A percentile compares a stretch with the other conserved stretches of the same genome.
Conservation (phyloP, 768 basidiomycete species). For the Austroboletus festivus region DNA sequence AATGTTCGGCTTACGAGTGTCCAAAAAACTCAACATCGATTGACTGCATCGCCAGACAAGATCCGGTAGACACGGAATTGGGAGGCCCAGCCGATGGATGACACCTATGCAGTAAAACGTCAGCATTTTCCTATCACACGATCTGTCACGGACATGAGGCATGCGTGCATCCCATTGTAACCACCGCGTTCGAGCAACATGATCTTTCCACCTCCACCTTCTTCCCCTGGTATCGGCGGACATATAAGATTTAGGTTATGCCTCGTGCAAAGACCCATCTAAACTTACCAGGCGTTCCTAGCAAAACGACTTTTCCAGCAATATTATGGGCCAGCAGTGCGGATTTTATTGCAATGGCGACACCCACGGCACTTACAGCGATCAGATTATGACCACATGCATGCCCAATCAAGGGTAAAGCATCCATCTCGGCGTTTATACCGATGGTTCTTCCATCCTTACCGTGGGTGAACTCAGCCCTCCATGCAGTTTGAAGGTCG, state of each 20-base stretch:
- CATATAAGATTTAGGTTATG: constrained; percentile 4
- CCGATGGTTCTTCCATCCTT: constrained; percentile 64
- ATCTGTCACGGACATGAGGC: constrained; percentile 56
- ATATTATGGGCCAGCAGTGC: constrained; percentile 62
- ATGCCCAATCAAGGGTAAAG: constrained; percentile 53
- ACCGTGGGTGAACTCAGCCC: constrained; percentile 64
- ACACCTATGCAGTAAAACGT: constrained; percentile 49
- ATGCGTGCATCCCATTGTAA: constrained; percentile 78
- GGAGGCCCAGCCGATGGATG: constrained; percentile 62
- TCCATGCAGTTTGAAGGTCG: constrained; percentile 73
- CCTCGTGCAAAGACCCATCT: background rate
- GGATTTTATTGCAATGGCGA: constrained; percentile 69
- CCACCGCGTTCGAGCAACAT: constrained; percentile 70
- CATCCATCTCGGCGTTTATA: constrained; percentile 77
- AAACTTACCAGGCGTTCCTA: constrained; percentile 69
- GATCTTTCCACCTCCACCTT: constrained; percentile 75
- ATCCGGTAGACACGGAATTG: constrained; percentile 48
- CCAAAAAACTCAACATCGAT: constrained; percentile 73
- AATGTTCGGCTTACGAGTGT: constrained; percentile 49
- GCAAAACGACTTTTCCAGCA: constrained; percentile 64
- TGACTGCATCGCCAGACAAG: constrained; percentile 60
- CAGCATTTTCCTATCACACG: constrained; percentile 11
- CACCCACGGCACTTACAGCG: constrained; percentile 71
- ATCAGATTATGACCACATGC: constrained; percentile 85
- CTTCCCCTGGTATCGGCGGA: constrained; percentile 77